phyloP scores from a whole-genome alignment of 805 yeast genomes.

The Clavispora carvajalis region DNA sequence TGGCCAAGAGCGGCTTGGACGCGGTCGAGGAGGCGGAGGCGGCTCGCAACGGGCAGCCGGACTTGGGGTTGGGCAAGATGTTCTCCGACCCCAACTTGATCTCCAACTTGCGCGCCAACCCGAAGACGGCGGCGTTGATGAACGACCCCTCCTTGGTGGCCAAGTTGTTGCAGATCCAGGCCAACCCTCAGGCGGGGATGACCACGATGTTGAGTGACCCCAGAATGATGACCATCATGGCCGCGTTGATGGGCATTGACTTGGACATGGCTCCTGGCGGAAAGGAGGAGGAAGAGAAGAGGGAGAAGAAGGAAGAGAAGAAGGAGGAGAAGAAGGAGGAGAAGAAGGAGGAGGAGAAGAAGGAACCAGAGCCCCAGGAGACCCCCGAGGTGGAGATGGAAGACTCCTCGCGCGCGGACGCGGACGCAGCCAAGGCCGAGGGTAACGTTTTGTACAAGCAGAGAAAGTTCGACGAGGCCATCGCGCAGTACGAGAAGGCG shows the following conservation, averaged over 20 bases:
- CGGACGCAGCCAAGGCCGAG: slow-evolving; percentile 70
- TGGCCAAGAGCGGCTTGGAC: slow-evolving; percentile 78
- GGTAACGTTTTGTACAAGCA: slow-evolving; percentile 86
- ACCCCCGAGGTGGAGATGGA: slow-evolving; percentile 29
- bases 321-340: slow-evolving; percentile 5
- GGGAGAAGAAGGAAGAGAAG: not conserved
- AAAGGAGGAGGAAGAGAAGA: slow-evolving; percentile 2
- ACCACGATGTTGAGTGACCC: slow-evolving; percentile 72
- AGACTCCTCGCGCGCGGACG: slow-evolving; percentile 40
- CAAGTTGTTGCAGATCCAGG: slow-evolving; percentile 55
- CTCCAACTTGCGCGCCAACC: slow-evolving; percentile 70
- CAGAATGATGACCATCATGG: slow-evolving; percentile 83
- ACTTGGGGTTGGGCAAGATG: slow-evolving; percentile 69
- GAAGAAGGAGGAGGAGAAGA: slow-evolving; percentile 11
- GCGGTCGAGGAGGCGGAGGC: slow-evolving; percentile 60
- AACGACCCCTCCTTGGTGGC: slow-evolving; percentile 79
- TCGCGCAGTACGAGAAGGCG: slow-evolving; percentile 78
- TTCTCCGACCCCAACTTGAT: slow-evolving; percentile 78
- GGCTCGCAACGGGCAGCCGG: slow-evolving; percentile 53
- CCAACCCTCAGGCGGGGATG: slow-evolving; percentile 72
- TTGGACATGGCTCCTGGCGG: slow-evolving; percentile 40
- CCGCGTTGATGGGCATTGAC: slow-evolving; percentile 79
- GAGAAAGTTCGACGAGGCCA: slow-evolving; percentile 89
- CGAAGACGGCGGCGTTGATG: slow-evolving; percentile 82
- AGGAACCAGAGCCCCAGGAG: slow-evolving; percentile 11